Evolutionary conservation across 148 eudicot genomes (phyloP).

Genomic region (Rhododendron henanense): DNA sequence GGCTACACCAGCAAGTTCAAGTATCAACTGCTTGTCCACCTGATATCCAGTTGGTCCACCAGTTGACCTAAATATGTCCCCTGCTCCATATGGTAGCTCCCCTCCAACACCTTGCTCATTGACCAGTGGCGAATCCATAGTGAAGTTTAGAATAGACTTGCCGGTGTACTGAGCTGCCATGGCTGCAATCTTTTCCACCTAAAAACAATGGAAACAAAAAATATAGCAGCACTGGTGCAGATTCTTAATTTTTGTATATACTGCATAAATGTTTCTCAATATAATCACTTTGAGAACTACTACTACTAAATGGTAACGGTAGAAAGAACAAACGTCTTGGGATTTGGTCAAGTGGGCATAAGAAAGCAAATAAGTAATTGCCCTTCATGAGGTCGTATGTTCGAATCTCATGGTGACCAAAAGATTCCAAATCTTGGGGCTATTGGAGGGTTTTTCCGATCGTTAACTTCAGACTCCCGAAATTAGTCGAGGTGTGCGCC

Average conservation of each 20-base stretch:
- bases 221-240: background rate
- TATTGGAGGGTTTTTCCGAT: too few species aligned
- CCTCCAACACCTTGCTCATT: slow-evolving; percentile 1
- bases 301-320: too few species aligned
- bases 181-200: slow-evolving; percentile 24
- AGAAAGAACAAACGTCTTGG: too few species aligned
- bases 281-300: too few species aligned
- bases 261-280: background rate
- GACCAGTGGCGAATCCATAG: background rate
- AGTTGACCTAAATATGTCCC: slow-evolving; percentile 26
- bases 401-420: too few species aligned
- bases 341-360: too few species aligned
- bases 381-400: too few species aligned
- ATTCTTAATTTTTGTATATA: background rate
- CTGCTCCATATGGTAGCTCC: slow-evolving; percentile 14
- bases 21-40: slow-evolving; percentile 13
- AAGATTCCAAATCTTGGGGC: too few species aligned
- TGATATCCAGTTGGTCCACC: slow-evolving; percentile 22
- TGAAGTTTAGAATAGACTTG: background rate
- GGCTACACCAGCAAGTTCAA: slow-evolving; percentile 19
- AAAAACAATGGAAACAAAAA: background rate
- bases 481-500: too few species aligned
- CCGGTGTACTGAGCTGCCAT: slow-evolving; percentile 25
- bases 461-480: too few species aligned
- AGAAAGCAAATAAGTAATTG: too few species aligned